These are phyloP conservation scores for Rehmannia glutinosa DNA, from an alignment of 257 asterid species.

Conservation along the genomic window DNA sequence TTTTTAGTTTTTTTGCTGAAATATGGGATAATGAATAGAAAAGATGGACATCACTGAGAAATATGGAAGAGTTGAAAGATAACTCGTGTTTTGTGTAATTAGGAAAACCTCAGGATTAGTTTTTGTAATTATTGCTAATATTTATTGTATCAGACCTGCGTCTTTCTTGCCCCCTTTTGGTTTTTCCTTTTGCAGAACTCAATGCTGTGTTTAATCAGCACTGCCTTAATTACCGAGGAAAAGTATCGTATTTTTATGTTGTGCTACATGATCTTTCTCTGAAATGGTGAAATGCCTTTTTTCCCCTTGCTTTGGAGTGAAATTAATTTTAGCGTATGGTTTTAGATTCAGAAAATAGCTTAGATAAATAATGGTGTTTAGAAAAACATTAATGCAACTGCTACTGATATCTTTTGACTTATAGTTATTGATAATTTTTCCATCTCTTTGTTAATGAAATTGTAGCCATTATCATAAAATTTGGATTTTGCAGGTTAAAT, in stretches of 20 bases:
- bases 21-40: no score
- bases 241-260: conserved; percentile 35
- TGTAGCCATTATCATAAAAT: not conserved
- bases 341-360: no score
- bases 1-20: not conserved
- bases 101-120: no score
- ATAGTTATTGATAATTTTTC: conserved; percentile 2
- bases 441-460: not conserved
- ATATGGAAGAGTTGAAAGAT: no score
- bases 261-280: not conserved
- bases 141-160: no score
- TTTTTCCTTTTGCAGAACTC: conserved; percentile 55
- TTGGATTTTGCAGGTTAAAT: conserved; percentile 55
- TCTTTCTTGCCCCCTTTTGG: not conserved
- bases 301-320: not conserved
- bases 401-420: not conserved
- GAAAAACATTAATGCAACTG: not conserved
- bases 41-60: no score
- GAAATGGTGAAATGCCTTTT: not conserved
- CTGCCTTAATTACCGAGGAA: conserved; percentile 83
- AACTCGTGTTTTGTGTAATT: no score
- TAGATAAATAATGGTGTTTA: not conserved
- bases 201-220: conserved; percentile 72
- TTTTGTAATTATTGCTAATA: no score
- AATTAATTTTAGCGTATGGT: conserved; percentile 7